These are phyloP conservation scores for Lactarius vividus DNA, from an alignment of 768 basidiomycete species.

Conservation along the genomic window DNA sequence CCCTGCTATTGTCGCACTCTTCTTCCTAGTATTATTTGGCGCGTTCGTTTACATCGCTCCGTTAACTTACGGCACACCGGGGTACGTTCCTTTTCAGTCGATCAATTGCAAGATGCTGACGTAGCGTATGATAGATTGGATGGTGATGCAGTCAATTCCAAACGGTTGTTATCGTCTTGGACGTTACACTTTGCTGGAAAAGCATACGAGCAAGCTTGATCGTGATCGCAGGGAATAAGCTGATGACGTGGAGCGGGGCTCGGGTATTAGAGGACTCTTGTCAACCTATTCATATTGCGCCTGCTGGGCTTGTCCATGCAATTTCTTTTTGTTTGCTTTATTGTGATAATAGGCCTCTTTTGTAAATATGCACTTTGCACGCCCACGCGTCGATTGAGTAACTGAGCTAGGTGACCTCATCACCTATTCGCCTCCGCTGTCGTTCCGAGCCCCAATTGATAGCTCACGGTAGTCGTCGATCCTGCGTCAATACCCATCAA, in stretches of 20 bases:
- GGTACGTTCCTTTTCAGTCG: slow-evolving; percentile 51
- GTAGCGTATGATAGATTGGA: slow-evolving; percentile 54
- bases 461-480: no score
- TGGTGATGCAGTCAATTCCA: slow-evolving; percentile 79
- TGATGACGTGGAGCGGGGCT: background rate
- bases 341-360: slow-evolving; percentile 5
- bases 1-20: slow-evolving; percentile 56
- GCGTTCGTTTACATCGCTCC: slow-evolving; percentile 79
- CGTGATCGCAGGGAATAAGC: background rate
- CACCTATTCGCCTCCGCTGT: slow-evolving; percentile 7
- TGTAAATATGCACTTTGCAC: background rate
- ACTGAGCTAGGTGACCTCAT: background rate
- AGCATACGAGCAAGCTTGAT: slow-evolving; percentile 37
- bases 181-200: slow-evolving; percentile 91
- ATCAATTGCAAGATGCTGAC: slow-evolving; percentile 20
- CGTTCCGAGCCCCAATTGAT: background rate
- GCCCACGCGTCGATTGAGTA: background rate
- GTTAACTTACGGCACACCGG: slow-evolving; percentile 94
- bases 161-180: slow-evolving; percentile 85
- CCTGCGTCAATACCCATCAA: background rate
- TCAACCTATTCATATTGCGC: slow-evolving; percentile 1
- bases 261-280: slow-evolving; percentile 1
- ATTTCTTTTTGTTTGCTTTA: slow-evolving; percentile 2
- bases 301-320: background rate
- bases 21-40: slow-evolving; percentile 56